phyloP scores from a whole-genome alignment of 2,329 filamentous ascomycete species.

The Penicillium sp. region DNA sequence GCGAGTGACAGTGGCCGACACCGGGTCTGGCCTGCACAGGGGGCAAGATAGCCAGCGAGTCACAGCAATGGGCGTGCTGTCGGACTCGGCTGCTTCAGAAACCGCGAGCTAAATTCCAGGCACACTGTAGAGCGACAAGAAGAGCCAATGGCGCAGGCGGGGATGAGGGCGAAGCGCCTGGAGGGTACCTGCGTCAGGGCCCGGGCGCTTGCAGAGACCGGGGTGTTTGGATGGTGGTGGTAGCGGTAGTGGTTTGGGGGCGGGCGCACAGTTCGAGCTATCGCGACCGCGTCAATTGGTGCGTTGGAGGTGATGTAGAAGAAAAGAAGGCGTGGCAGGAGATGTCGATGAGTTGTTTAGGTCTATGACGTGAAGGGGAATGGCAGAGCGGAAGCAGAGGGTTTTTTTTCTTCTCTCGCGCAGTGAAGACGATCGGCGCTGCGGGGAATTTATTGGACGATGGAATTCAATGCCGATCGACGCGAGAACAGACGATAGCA shows the following conservation, averaged over 20 bases:
- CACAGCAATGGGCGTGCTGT: not conserved
- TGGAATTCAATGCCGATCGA: constrained; percentile 21
- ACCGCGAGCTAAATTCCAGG: constrained; percentile 23
- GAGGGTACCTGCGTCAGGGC: constrained; percentile 13
- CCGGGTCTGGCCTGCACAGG: not conserved
- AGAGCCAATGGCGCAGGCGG: constrained; percentile 18
- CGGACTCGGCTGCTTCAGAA: constrained; percentile 23
- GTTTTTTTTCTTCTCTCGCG: constrained; percentile 12
- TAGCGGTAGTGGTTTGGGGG: not conserved
- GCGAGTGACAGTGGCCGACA: constrained; percentile 2
- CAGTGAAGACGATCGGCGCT: constrained; percentile 23
- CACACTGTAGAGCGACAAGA: constrained; percentile 20
- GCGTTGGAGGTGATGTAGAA: not conserved
- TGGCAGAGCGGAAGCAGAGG: constrained; percentile 4
- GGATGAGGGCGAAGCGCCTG: constrained; percentile 23
- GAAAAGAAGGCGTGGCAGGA: constrained; percentile 1
- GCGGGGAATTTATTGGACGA: constrained; percentile 21
- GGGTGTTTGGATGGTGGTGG: not conserved
- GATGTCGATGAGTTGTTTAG: not conserved
- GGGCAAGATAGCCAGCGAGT: not conserved
- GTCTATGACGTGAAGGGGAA: not conserved
- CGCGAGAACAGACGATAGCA: constrained; percentile 11
- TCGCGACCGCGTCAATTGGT: not conserved
- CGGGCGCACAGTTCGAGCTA: not conserved
- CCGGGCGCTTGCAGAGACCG: constrained; percentile 20